Percentiles rank a stretch among this genome's conserved stretches.
Evolutionary conservation across 2,329 filamentous ascomycete species (phyloP).

Genomic region (Aureobasidium sp.): DNA sequence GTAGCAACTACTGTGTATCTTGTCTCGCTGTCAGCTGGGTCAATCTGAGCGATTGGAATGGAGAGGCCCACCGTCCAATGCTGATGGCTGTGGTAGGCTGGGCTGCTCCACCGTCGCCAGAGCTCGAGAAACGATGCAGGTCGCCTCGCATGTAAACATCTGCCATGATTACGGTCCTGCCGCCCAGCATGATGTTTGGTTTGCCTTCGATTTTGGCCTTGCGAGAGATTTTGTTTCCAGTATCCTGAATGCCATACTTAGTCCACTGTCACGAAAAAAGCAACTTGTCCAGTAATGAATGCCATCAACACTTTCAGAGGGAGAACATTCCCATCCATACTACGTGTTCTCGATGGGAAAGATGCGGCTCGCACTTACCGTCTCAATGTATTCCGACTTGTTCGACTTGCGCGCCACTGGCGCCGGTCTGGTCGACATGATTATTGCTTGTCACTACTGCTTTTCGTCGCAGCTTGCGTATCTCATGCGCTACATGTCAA

Average conservation of each 20-base stretch:
- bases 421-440: slow-evolving; percentile 22
- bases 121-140: slow-evolving; percentile 47
- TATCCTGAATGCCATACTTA: slow-evolving; percentile 56
- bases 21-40: neutral
- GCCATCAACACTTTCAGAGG: too few relatives aligned
- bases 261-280: neutral
- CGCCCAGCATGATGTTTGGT: slow-evolving; percentile 94
- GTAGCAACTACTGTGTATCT: slow-evolving; percentile 76
- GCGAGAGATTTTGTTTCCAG: slow-evolving; percentile 95
- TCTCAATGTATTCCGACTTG: slow-evolving; percentile 95
- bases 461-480: neutral
- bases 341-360: neutral
- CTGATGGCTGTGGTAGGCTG: slow-evolving; percentile 54
- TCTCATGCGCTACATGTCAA: slow-evolving; percentile 7
- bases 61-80: slow-evolving; percentile 49
- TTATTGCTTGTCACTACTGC: neutral
- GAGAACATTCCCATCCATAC: neutral
- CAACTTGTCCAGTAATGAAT: too few relatives aligned
- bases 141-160: slow-evolving; percentile 93
- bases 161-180: slow-evolving; percentile 87
- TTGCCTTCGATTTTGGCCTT: slow-evolving; percentile 87
- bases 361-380: slow-evolving; percentile 46
- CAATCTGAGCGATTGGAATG: neutral
- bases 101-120: slow-evolving; percentile 26
- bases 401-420: slow-evolving; percentile 46